Base-by-base conservation (phyloP, 2,329 filamentous ascomycete genomes). In the Cercospora sp. region DNA sequence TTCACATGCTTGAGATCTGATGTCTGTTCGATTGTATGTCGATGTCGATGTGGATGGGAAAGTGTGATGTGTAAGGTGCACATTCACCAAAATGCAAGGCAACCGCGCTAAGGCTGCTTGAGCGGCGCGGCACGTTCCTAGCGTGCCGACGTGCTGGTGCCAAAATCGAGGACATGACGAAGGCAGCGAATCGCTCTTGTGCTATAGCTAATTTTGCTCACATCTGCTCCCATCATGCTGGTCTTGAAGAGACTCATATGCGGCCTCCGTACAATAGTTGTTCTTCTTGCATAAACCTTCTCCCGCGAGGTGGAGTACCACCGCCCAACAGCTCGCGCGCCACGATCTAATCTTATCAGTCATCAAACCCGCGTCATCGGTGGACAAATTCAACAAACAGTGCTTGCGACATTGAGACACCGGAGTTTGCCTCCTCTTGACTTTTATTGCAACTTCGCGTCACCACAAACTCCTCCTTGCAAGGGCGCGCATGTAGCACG, bases 331-430 rank as follows among this genome's bases (percentile, higher is more conserved):
- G 10, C 12, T 16, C 23, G 13, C 4, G 23, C 53, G 30, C 28
- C 55, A 59, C 28, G 18, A 59, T 36, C 31, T 59, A 33, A 59
- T 59, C 55, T 59, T 13, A 59, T 59, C 55, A 55, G 26, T 23
- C 55, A 7, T 33, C n/a, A 9, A 31, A 31, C 28, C 55, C 55
- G 55, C 55, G 55, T 59, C 55, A 59, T 59, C 55, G 55, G 55
- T 59, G 28, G 28, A 33, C 55, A 59, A 59, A 59, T 59, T 59
- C 55, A 36, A 59, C 55, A 36, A 23, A 31, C 55, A 59, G 18
- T 36, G 28, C 28, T 36, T 8, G 55, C 28, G 20, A 36, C 28
- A 36, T 36, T 13, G 30, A 36, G 55, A 59, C 55, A 59, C 28
- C 55, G 55, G 31, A 36, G 10, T 36, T 23, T 36, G n/a, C 55